These are phyloP conservation scores for Jimgerdemannia flammicorona DNA, from an alignment of 192 early-diverging fungal species.

Conservation along the genomic window DNA sequence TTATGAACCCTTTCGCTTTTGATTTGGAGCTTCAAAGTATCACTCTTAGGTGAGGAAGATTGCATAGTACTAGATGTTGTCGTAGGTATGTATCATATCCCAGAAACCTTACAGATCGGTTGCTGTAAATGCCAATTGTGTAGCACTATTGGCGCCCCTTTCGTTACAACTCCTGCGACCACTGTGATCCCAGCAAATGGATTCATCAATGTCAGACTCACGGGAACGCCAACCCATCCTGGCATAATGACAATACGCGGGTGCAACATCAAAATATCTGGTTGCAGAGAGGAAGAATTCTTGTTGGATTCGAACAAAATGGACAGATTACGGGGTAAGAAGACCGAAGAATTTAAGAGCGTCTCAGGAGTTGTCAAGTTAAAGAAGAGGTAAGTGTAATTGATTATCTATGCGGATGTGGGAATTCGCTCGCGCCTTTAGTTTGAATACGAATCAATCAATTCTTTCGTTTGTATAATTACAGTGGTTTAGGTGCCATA, in stretches of 20 bases:
- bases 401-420: too few relatives aligned
- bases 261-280: conserved; percentile 46
- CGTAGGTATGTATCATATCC: too few relatives aligned
- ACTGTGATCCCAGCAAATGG: conserved; percentile 65
- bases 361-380: too few relatives aligned
- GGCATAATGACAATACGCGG: conserved; percentile 66
- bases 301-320: conserved; percentile 20
- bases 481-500: too few relatives aligned
- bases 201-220: conserved; percentile 57
- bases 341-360: background rate
- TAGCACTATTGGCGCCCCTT: conserved; percentile 59
- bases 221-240: conserved; percentile 51
- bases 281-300: conserved; percentile 54
- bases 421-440: too few relatives aligned
- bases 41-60: conserved; percentile 40
- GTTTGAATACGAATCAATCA: too few relatives aligned
- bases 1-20: conserved; percentile 79
- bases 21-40: conserved; percentile 73
- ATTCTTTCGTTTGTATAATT: too few relatives aligned
- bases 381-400: too few relatives aligned
- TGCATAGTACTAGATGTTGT: background rate
- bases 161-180: conserved; percentile 53
- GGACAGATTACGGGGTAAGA: background rate
- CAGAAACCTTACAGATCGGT: background rate
- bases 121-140: background rate